Evolutionary conservation across 2,329 filamentous ascomycete species (phyloP), one percentile per base, ranked within the genome.

Genomic region (Diaporthe sp.): DNA sequence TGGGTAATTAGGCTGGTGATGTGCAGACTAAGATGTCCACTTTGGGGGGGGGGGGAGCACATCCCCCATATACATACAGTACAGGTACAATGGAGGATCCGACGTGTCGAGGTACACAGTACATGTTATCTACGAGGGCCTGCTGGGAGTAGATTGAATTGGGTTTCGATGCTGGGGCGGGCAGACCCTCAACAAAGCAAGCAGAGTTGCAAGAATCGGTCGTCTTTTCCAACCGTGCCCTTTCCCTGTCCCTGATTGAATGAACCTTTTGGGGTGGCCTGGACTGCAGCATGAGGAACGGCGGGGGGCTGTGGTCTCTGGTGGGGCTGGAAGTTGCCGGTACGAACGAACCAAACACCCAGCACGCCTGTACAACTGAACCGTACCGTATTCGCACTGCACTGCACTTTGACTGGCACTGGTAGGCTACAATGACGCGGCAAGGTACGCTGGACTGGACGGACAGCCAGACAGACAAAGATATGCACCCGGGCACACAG

Each of bases 251-350:
- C 22, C 19, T 53, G n/a, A 5, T 12, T 27, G 44, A 50, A 50
- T 27, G 47, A 51, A 51, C 44, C 44, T 50, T 12, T 42, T 47
- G 17, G 58, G 35, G 35, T 61, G 56, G 42, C 44, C 22, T 51
- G 61, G 30, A 35, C 22, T 37, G 63, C 50, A 25, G 63, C 22
- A 27, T 53, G 22, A 27, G 63, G 44, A 37, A 66, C 30, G 47
- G 63, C 44, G 39, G 39, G 10, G 59, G 39, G 17, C 39, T 70
- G 47, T 58, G 37, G 19, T 58, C 37, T 47, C 7, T 30, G 58
- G 69, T 71, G 70, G 70, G 70, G 56, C 56, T 53, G 70, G 56
- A 71, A 63, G 56, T 63, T 63, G 47, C 70, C 25, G 47, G 59
- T 50, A 63, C 69, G 35, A 63, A 63, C 69, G 35, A 63, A 70